Conservation (phyloP, 2,329 filamentous ascomycete genomes). For the Cladophialophora psammophila region DNA sequence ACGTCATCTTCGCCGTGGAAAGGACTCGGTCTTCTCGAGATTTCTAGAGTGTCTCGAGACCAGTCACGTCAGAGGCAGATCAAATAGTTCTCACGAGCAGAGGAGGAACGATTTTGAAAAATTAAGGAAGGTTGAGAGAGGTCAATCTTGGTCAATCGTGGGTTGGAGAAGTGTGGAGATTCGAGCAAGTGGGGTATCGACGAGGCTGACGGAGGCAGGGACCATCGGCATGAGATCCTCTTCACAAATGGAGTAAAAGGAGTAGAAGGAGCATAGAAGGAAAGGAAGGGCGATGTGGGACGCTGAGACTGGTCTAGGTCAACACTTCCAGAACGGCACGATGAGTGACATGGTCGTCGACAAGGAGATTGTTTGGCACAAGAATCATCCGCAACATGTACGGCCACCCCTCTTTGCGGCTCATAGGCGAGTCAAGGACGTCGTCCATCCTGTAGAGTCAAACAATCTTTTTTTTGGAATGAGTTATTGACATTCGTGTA, state of each 20-base stretch:
- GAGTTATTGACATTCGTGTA: slow-evolving; percentile 35
- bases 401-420: neutral
- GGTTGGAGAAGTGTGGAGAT: slow-evolving; percentile 7
- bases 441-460: neutral
- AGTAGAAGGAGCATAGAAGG: neutral
- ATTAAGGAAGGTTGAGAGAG: neutral
- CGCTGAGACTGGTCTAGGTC: neutral
- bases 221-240: neutral
- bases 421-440: neutral
- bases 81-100: neutral
- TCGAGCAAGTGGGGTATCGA: neutral
- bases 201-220: slow-evolving; percentile 6
- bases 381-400: neutral
- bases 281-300: neutral
- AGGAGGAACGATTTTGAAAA: neutral
- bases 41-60: neutral
- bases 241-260: neutral
- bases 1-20: slow-evolving; percentile 17
- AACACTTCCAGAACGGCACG: neutral
- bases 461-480: slow-evolving; percentile 11
- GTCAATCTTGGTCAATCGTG: neutral
- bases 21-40: neutral
- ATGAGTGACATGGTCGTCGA: neutral
- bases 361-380: neutral
- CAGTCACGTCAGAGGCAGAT: neutral